Conservation (phyloP, 2,329 filamentous ascomycete genomes). For the Paracoccidioides brasiliensis region DNA sequence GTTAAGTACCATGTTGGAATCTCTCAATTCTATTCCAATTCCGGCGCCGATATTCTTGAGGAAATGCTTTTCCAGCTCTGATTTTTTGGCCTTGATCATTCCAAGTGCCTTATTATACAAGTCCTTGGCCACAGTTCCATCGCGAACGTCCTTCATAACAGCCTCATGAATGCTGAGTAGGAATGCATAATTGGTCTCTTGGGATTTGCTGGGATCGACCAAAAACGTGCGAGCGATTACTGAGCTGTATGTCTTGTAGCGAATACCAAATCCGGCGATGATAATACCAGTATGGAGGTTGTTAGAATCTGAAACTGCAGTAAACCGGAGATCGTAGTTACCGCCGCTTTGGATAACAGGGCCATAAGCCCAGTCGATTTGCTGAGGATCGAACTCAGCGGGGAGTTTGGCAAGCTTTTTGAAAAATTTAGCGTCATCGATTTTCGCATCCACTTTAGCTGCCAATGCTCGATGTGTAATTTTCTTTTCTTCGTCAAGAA, state of each 20-base stretch:
- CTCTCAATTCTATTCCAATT: conserved; percentile 83
- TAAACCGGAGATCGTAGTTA: conserved; percentile 80
- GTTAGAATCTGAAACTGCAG: conserved; percentile 65
- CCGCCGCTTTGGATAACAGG: conserved; percentile 91
- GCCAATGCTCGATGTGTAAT: conserved; percentile 78
- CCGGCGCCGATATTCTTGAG: conserved; percentile 83
- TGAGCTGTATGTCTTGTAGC: conserved; percentile 93
- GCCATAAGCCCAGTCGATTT: conserved; percentile 88
- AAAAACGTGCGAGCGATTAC: conserved; percentile 87
- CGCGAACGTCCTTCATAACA: conserved; percentile 81
- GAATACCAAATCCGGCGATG: conserved; percentile 76
- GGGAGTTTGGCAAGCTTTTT: conserved; percentile 70
- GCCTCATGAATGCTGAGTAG: conserved; percentile 71
- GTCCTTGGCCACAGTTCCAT: conserved; percentile 76
- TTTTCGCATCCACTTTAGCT: conserved; percentile 79
- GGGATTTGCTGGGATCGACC: conserved; percentile 90
- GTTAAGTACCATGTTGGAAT: conserved; percentile 70
- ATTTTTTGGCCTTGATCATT: conserved; percentile 77
- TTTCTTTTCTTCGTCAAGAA: conserved; percentile 93
- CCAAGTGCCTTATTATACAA: conserved; percentile 77
- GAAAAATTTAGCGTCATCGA: conserved; percentile 92
- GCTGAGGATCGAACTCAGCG: conserved; percentile 69
- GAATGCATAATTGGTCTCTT: conserved; percentile 89
- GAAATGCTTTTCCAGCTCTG: conserved; percentile 90
- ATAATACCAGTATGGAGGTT: conserved; percentile 86